A percentile compares a stretch with the other conserved stretches of the same genome.
Conservation (phyloP, 768 basidiomycete species). For the Imleria badia region DNA sequence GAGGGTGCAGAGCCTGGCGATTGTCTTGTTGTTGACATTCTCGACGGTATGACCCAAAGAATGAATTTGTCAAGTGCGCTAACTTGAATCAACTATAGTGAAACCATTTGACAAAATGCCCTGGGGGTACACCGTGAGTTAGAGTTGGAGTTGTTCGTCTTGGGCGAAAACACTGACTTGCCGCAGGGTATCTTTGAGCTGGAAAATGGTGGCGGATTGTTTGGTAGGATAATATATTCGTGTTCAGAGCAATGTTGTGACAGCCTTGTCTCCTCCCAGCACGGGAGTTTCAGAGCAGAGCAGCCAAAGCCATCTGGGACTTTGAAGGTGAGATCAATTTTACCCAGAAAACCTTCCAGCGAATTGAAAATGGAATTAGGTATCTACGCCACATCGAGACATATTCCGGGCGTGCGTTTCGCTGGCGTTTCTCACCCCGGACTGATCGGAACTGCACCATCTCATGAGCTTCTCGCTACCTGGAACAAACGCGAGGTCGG, state of each 20-base stretch:
- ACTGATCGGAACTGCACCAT: constrained; percentile 75
- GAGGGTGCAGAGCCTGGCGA: constrained; percentile 80
- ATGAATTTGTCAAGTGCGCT: not conserved
- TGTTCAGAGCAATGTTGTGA: not conserved
- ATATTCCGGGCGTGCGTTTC: constrained; percentile 78
- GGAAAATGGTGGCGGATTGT: constrained; percentile 70
- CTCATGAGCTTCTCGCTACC: constrained; percentile 63
- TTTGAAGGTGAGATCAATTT: constrained; percentile 48
- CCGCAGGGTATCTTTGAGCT: constrained; percentile 70
- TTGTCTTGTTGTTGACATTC: constrained; percentile 74
- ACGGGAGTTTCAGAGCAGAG: constrained; percentile 65
- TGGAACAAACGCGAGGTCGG: constrained; percentile 75
- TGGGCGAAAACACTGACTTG: not conserved
- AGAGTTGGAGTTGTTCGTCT: too few species aligned
- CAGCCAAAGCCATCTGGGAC: constrained; percentile 82
- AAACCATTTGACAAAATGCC: constrained; percentile 72
- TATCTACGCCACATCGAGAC: constrained; percentile 69
- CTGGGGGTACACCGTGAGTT: constrained; percentile 71
- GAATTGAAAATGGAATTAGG: constrained; percentile 35
- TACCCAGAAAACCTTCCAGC: not conserved
- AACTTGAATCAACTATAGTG: constrained; percentile 37
- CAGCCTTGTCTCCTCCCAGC: constrained; percentile 34
- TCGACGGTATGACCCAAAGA: constrained; percentile 51
- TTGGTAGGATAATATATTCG: constrained; percentile 43
- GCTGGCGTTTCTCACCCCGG: constrained; percentile 78